A percentile compares a stretch with the other conserved stretches of the same genome.
Conservation (phyloP, 805 yeast genomes). For the Starmerella floris region DNA sequence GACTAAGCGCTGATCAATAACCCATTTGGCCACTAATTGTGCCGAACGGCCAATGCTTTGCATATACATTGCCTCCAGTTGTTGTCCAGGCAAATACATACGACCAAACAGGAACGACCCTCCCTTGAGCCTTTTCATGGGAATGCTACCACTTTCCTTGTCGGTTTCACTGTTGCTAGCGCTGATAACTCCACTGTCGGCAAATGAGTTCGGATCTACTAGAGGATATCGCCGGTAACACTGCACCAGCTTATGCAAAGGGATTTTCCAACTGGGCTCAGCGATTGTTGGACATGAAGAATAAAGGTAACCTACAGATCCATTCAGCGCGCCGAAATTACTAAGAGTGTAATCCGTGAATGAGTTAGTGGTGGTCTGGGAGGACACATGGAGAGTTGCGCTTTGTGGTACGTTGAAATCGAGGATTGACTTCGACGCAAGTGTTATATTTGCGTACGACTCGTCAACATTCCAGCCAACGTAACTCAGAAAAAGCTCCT, state of each 20-base stretch:
- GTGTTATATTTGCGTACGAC: slow-evolving; percentile 52
- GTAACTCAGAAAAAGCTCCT: slow-evolving; percentile 51
- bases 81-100: slow-evolving; percentile 75
- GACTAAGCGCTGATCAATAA: slow-evolving; percentile 48
- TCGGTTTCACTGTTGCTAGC: not conserved
- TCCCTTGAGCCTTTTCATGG: not conserved
- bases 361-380: slow-evolving; percentile 54
- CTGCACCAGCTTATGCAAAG: slow-evolving; percentile 18
- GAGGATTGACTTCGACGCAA: slow-evolving; percentile 35
- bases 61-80: slow-evolving; percentile 64
- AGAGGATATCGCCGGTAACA: slow-evolving; percentile 17
- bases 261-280: slow-evolving; percentile 27
- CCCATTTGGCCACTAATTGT: slow-evolving; percentile 60
- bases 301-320: slow-evolving; percentile 72
- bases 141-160: not conserved
- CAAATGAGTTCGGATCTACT: not conserved
- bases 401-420: slow-evolving; percentile 66
- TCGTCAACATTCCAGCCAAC: slow-evolving; percentile 73
- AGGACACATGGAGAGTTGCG: slow-evolving; percentile 48
- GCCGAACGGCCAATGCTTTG: slow-evolving; percentile 35
- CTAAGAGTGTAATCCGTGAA: slow-evolving; percentile 62
- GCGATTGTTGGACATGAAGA: slow-evolving; percentile 44
- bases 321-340: slow-evolving; percentile 52
- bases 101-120: slow-evolving; percentile 49
- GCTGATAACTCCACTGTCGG: too few species aligned